Evolutionary conservation across 257 asterid genomes (phyloP).

Genomic region (Marsdenia floribunda): DNA sequence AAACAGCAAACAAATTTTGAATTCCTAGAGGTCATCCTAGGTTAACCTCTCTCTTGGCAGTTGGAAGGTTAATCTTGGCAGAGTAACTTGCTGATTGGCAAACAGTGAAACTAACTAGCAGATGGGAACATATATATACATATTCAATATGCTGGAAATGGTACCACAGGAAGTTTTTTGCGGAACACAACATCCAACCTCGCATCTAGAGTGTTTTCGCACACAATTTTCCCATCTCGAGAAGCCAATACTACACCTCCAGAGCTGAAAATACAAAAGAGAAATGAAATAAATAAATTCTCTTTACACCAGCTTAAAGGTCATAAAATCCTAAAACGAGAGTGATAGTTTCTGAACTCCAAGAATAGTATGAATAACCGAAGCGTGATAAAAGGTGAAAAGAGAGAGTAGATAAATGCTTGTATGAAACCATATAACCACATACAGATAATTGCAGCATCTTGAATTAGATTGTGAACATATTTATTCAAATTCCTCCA

Average conservation of each 20-base stretch:
- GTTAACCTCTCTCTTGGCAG: background rate
- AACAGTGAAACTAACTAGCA: background rate
- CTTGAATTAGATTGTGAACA: background rate
- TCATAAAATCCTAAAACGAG: background rate
- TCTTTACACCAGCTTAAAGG: background rate
- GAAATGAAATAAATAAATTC: slow-evolving; percentile 5
- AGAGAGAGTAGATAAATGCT: background rate
- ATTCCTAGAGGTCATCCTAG: background rate
- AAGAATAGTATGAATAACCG: background rate
- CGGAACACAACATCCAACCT: slow-evolving; percentile 86
- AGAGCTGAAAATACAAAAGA: slow-evolving; percentile 39
- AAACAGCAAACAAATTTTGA: too few relatives aligned
- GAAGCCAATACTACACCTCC: slow-evolving; percentile 98
- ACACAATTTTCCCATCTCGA: slow-evolving; percentile 94
- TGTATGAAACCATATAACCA: background rate
- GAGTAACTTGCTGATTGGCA: background rate
- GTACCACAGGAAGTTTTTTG: slow-evolving; percentile 86
- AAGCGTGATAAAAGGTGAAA: too few relatives aligned
- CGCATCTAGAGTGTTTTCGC: slow-evolving; percentile 87
- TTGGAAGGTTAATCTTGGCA: background rate
- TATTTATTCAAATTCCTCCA: background rate
- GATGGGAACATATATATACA: too few relatives aligned
- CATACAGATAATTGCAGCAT: background rate
- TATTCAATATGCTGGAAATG: background rate
- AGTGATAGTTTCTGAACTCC: background rate